Evolutionary conservation across 2,329 filamentous ascomycete species (phyloP), one percentile per base, ranked within the genome.

Genomic region (Fusarium sp.): DNA sequence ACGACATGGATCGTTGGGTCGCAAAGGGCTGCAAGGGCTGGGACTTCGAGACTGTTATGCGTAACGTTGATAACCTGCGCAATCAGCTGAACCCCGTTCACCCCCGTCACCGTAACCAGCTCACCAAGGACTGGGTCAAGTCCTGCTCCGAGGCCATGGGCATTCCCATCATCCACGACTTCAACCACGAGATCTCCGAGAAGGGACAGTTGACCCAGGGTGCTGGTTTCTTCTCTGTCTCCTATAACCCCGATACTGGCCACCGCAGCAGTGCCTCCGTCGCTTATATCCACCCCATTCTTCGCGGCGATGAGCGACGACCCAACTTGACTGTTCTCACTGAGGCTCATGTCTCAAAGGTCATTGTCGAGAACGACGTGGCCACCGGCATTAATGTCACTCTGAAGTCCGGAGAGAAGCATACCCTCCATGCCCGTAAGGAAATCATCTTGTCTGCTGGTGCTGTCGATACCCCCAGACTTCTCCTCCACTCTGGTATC

Each of bases 41-140:
- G 94, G 90, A 88, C 77, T 97, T 97, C 83, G 90, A 93, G 78
- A 93, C 89, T 67, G 92, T 97, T 82, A 96, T 90, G 82, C 89
- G 93, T 64, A 85, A 94, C 46, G 85, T 96, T 74, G 92, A 96
- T 85, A 93, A 93, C 81, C 87, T 97, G 75, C 91, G 92, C 80
- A 97, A 96, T 86, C 94, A 92, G n/a, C 88, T 97, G 69, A 93
- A 97, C 83, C 94, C 94, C 13, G 93, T 97, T 37, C 93, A 97
- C 81, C 87, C 89, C 64, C 90, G 91, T 64, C 94, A 97, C 83
- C 89, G 93, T 75, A 97, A 97, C 84, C 92, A 97, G 86, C 87
- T 97, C 55, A 97, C 93, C 86, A 89, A 93, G 81, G 94, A 97
- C 82, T 97, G 94, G 94, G 88, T 97, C 62, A 83, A 92, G 76